Conservation (phyloP, 495 filamentous ascomycete genomes). For the Echria macrotheca region DNA sequence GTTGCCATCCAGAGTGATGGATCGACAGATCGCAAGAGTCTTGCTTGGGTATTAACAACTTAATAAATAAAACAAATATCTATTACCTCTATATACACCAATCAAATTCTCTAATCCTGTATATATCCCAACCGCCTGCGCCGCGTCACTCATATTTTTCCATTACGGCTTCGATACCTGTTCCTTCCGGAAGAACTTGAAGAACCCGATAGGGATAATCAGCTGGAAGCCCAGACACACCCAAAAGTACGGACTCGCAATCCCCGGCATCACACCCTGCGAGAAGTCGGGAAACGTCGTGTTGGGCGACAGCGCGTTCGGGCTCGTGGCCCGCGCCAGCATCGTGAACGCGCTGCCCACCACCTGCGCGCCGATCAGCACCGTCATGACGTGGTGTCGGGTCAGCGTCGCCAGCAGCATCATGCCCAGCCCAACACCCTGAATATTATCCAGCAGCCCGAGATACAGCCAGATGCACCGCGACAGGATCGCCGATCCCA, state of each 20-base stretch:
- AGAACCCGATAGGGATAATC: constrained; percentile 59
- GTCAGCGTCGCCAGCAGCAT: constrained; percentile 56
- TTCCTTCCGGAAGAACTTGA: constrained; percentile 67
- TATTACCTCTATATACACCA: no score
- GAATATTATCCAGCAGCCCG: constrained; percentile 56
- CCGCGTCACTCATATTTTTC: no score
- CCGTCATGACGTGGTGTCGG: constrained; percentile 52
- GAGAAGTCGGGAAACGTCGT: constrained; percentile 58
- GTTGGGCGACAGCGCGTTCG: constrained; percentile 55
- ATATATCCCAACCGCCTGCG: no score
- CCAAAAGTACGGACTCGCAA: constrained; percentile 62
- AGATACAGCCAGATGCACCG: constrained; percentile 58
- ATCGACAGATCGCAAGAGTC: no score
- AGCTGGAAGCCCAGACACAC: constrained; percentile 56
- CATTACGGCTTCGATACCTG: constrained; percentile 61
- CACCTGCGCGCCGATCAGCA: constrained; percentile 52
- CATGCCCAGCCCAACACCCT: constrained; percentile 56
- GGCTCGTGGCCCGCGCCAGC: constrained; percentile 51
- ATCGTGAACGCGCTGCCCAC: constrained; percentile 53
- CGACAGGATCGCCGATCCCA: constrained; percentile 44
- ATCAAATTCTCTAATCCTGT: no score
- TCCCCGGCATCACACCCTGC: constrained; percentile 35
- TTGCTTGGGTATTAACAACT: no score
- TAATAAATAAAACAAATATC: no score
- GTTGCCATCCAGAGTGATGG: no score